These are phyloP conservation scores for Strigomonas culicis DNA, from an alignment of 208 protist species.

Conservation along the genomic window DNA sequence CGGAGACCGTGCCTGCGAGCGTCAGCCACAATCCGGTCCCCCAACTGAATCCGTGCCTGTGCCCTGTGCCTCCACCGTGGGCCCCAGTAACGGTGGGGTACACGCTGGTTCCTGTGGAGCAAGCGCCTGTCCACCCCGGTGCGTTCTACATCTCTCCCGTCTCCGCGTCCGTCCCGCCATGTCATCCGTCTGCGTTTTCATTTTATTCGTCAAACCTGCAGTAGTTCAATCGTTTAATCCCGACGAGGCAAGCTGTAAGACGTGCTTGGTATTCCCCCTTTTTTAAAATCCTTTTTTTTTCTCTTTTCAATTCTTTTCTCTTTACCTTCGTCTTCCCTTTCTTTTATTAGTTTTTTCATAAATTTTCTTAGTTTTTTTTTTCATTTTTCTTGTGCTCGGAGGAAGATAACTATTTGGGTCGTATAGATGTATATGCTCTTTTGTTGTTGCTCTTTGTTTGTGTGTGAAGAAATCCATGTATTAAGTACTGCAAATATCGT, in stretches of 20 bases:
- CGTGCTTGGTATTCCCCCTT: background rate
- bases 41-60: too few relatives aligned
- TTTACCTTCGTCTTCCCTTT: background rate
- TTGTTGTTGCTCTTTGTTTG: too few relatives aligned
- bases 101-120: too few relatives aligned
- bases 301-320: slow-evolving; percentile 1
- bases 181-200: background rate
- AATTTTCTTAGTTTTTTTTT: slow-evolving; percentile 7
- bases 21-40: too few relatives aligned
- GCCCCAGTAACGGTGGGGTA: too few relatives aligned
- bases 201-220: background rate
- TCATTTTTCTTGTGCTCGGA: background rate
- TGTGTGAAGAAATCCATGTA: too few relatives aligned
- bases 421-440: too few relatives aligned
- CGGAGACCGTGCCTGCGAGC: too few relatives aligned
- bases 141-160: too few relatives aligned
- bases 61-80: too few relatives aligned
- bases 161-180: too few relatives aligned
- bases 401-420: background rate
- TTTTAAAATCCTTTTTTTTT: slow-evolving; percentile 5
- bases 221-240: background rate
- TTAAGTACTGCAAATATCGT: background rate
- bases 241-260: background rate
- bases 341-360: background rate
- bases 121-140: too few relatives aligned